Conservation (phyloP, 768 basidiomycete species). For the Leccinum arenicola region DNA sequence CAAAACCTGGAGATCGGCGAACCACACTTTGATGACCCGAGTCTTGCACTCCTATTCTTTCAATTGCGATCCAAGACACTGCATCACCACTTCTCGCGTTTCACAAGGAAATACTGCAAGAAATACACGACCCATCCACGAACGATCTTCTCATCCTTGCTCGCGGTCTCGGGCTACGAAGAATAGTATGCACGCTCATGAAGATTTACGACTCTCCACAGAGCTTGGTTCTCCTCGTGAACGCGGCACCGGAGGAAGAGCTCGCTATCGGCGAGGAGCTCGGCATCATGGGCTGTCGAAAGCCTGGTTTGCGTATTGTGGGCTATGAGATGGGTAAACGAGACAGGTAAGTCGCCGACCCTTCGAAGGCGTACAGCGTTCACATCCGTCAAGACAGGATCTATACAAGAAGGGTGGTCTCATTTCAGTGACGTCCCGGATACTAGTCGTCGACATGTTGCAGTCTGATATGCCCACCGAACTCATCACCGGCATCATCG, state of each 20-base stretch:
- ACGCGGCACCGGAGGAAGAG: constrained; percentile 85
- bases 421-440: constrained; percentile 89
- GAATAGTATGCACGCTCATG: constrained; percentile 81
- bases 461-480: constrained; percentile 81
- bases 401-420: constrained; percentile 88
- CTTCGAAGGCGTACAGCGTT: constrained; percentile 3
- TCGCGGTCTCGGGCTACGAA: constrained; percentile 85
- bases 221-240: constrained; percentile 81
- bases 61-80: too few relatives aligned
- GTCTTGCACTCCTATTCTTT: too few relatives aligned
- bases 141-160: constrained; percentile 78
- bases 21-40: too few relatives aligned
- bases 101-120: constrained; percentile 64
- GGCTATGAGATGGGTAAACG: constrained; percentile 77
- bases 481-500: constrained; percentile 83
- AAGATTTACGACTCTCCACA: constrained; percentile 89
- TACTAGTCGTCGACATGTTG: constrained; percentile 93
- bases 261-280: constrained; percentile 89
- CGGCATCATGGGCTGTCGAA: constrained; percentile 86
- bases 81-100: constrained; percentile 49
- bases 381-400: constrained; percentile 53
- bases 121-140: constrained; percentile 70
- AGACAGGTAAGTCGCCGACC: constrained; percentile 58
- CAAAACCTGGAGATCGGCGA: too few relatives aligned
- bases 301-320: constrained; percentile 80